Percentiles rank a stretch among this genome's conserved stretches.
These are phyloP conservation scores for Fusarium sp. DNA, from an alignment of 2,329 filamentous ascomycete species.

Conservation along the genomic window DNA sequence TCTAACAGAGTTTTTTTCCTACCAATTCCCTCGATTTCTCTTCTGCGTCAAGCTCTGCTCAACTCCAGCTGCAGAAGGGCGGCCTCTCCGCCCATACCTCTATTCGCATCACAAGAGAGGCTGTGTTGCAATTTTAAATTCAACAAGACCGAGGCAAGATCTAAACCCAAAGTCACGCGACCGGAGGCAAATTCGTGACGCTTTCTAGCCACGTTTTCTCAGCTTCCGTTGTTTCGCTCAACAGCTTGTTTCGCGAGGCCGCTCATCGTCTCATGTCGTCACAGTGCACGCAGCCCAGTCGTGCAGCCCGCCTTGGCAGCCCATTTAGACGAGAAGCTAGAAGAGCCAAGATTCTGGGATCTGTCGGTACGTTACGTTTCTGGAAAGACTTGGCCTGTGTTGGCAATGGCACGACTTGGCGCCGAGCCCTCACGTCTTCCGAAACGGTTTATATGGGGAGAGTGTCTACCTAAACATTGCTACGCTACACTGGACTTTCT, in stretches of 20 bases:
- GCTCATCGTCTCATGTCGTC: constrained; percentile 19
- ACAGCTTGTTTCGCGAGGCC: constrained; percentile 11
- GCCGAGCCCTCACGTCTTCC: constrained; percentile 19
- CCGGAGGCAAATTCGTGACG: constrained; percentile 15
- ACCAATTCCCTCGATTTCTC: no score
- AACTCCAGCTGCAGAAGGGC: constrained; percentile 3
- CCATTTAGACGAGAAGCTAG: constrained; percentile 23
- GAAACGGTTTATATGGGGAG: constrained; percentile 14
- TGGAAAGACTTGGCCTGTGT: constrained; percentile 16
- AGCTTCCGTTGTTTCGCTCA: constrained; percentile 19
- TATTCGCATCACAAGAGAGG: constrained; percentile 32
- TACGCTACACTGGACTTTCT: background rate
- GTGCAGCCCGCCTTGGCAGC: constrained; percentile 26
- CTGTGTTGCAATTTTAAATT: constrained; percentile 30
- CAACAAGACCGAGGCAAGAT: constrained; percentile 3
- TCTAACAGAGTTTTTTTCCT: no score
- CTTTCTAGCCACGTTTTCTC: background rate
- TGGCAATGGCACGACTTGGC: constrained; percentile 34
- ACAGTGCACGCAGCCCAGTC: constrained; percentile 21
- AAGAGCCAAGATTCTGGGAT: constrained; percentile 34
- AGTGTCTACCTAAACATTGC: constrained; percentile 4
- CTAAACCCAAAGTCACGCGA: background rate
- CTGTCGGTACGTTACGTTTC: constrained; percentile 13
- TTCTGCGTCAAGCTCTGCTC: no score
- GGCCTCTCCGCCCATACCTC: constrained; percentile 35